Evolutionary conservation across 306 rosid species (phyloP).

Genomic region (Vachellia pachyceras): DNA sequence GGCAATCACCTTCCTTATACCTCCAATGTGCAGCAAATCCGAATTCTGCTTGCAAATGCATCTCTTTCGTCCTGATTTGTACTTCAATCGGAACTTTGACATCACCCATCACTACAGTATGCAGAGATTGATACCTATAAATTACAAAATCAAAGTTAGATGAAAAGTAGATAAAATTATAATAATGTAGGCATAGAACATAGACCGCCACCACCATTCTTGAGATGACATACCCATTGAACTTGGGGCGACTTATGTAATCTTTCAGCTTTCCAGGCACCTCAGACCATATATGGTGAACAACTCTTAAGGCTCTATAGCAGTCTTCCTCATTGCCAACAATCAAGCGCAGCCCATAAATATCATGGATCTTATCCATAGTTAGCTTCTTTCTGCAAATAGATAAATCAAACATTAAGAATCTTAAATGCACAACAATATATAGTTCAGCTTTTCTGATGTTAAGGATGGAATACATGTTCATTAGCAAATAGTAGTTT

Average conservation of each 20-base stretch:
- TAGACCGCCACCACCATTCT: background rate
- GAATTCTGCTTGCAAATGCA: constrained; percentile 96
- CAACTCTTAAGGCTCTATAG: constrained; percentile 71
- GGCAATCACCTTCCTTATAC: constrained; percentile 92
- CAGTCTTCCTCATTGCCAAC: constrained; percentile 92
- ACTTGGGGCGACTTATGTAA: constrained; percentile 80
- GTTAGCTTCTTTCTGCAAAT: constrained; percentile 78
- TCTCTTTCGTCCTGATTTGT: constrained; percentile 89
- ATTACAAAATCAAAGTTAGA: constrained; percentile 24
- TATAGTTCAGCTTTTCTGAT: constrained; percentile 8
- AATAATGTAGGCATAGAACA: background rate
- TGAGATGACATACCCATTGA: constrained; percentile 74
- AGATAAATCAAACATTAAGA: constrained; percentile 34
- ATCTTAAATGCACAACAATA: constrained; percentile 18
- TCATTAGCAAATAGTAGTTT: background rate
- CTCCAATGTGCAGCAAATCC: constrained; percentile 99
- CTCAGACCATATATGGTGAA: constrained; percentile 81
- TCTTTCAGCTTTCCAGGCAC: constrained; percentile 91
- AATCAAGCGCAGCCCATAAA: constrained; percentile 90
- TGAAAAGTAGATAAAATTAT: background rate
- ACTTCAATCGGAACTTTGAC: constrained; percentile 83
- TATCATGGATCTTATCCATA: constrained; percentile 90
- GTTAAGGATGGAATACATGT: background rate
- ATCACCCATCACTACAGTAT: constrained; percentile 89
- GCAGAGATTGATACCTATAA: constrained; percentile 84